These are phyloP conservation scores for Veloboletus limbatus DNA, from an alignment of 1,284 basidiomycete genomes.

Conservation along the genomic window DNA sequence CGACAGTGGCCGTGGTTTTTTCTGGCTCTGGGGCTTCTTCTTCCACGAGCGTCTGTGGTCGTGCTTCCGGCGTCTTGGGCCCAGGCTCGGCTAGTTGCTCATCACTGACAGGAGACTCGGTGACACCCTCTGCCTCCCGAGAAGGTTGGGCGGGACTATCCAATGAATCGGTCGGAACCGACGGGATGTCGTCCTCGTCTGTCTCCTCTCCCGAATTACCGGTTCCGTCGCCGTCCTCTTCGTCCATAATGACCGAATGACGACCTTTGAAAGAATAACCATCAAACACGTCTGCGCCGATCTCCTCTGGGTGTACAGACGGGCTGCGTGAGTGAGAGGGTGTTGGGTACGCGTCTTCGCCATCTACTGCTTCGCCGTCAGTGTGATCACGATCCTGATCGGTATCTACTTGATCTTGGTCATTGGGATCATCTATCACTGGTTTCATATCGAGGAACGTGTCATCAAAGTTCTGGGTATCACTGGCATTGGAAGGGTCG, in stretches of 20 bases:
- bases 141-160: constrained; percentile 22
- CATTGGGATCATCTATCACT: constrained; percentile 72
- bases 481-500: constrained; percentile 88
- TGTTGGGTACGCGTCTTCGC: constrained; percentile 66
- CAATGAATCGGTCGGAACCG: constrained; percentile 18
- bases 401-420: constrained; percentile 57
- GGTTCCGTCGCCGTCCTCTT: constrained; percentile 42
- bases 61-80: constrained; percentile 73
- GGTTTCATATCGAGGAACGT: constrained; percentile 95
- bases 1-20: constrained; percentile 12
- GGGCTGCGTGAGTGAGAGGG: constrained; percentile 73
- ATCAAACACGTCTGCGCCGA: constrained; percentile 70
- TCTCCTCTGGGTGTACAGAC: constrained; percentile 54
- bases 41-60: constrained; percentile 46
- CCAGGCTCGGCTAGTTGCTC: constrained; percentile 44
- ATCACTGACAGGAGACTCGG: constrained; percentile 26
- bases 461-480: constrained; percentile 98
- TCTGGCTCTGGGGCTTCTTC: constrained; percentile 24
- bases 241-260: constrained; percentile 73
- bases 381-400: constrained; percentile 60
- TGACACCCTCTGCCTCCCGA: constrained; percentile 28
- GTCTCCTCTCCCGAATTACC: constrained; percentile 43
- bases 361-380: constrained; percentile 69
- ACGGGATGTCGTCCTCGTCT: constrained; percentile 38
- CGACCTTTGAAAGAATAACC: constrained; percentile 87